Evolutionary conservation across 495 filamentous ascomycete genomes (phyloP), one percentile per base, ranked within the genome.

Genomic region (Aspergillus nidulans): DNA sequence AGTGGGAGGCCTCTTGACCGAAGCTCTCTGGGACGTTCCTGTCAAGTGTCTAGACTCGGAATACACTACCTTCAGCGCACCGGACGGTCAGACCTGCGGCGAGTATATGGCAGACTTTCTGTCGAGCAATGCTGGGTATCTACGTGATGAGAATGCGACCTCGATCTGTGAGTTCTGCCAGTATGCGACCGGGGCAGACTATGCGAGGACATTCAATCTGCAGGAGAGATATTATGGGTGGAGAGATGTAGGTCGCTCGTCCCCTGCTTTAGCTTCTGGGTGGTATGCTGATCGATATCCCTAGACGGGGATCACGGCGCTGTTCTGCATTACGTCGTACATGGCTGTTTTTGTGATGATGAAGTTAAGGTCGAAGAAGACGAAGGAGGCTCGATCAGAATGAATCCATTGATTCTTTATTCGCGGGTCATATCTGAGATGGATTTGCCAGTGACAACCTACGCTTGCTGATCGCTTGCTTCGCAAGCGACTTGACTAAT

Each of bases 51-150:
- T 68, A 4, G 49, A 69, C 0, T 56, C 60, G 1, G 89, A 92
- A 62, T 76, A 81, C 21, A 81, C 85, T 55, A 59, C 52, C 0
- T 91, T 92, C 69, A 69, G 60, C 0, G 77, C 85, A 4, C 88
- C 88, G 0, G 45, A 49, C 26, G 84, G 81, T 1, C 75, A 84
- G 59, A 84, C 75, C 0, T 92, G 89, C 59, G 87, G 83, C 16
- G 75, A 83, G 56, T 95, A 91, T 60, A 68, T 90, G 68, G 53
- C 61, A 15, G 47, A 71, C 8, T 90, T 86, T 57, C 77, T 82
- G 1, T 45, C 57, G 0, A 53, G 56, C 0, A 66, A 70, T 0
- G 71, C 82, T 1, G 87, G 87, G 1, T 86, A 85, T 49, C 71
- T 91, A 15, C 56, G 74, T 19, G 74, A 87, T 59, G 63, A 74